Conservation (phyloP, 148 eudicot species). For the Rhododendron ferrugineum region DNA sequence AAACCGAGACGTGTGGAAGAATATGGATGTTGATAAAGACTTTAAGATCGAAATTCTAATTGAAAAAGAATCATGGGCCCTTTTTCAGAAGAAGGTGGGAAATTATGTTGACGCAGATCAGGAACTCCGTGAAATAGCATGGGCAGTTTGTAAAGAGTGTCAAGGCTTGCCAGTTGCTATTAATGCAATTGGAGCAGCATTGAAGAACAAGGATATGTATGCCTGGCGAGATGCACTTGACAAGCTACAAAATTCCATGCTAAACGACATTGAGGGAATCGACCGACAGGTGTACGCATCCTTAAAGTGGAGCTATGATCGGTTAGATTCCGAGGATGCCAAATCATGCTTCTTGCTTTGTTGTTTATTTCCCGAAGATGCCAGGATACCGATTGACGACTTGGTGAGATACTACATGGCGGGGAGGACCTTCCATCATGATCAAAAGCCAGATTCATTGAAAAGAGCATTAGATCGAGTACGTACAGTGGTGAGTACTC, state of each 20-base stretch:
- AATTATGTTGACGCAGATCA: neutral
- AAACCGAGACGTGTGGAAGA: neutral
- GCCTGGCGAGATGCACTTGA: slow-evolving; percentile 5
- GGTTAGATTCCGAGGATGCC: neutral
- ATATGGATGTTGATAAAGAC: neutral
- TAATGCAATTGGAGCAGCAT: slow-evolving; percentile 2
- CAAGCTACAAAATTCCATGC: neutral
- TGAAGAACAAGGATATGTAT: neutral
- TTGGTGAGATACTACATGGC: slow-evolving; percentile 4
- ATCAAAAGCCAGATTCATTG: neutral
- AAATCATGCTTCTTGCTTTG: slow-evolving; percentile 9
- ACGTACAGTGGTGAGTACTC: neutral
- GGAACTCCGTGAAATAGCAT: neutral
- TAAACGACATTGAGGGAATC: neutral
- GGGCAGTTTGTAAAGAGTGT: slow-evolving; percentile 9
- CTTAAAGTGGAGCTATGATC: slow-evolving; percentile 10
- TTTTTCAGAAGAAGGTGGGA: neutral
- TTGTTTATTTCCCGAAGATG: neutral
- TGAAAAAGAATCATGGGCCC: neutral
- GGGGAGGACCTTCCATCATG: neutral
- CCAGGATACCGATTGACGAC: neutral
- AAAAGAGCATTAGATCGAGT: neutral
- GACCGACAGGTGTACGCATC: neutral
- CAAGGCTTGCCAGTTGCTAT: slow-evolving; percentile 16
- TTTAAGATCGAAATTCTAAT: neutral